Percentiles rank a stretch among this genome's conserved stretches.
These are phyloP conservation scores for Sanghuangporus weigelae DNA, from an alignment of 1,284 basidiomycete species.

Conservation along the genomic window DNA sequence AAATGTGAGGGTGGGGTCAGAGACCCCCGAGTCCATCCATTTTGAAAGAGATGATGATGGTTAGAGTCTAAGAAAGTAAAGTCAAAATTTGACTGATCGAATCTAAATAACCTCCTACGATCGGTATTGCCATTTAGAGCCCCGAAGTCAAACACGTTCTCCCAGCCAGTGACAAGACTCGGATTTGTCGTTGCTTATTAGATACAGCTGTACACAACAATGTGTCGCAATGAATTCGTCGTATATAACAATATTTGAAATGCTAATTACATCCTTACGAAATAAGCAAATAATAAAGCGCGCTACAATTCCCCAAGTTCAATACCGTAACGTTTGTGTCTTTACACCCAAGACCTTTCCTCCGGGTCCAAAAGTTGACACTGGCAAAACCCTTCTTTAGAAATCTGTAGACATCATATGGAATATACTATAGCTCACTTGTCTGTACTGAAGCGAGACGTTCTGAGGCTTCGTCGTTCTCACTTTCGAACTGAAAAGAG, in stretches of 20 bases:
- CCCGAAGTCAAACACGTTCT: conserved; percentile 4
- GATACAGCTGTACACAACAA: no score
- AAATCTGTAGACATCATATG: no score
- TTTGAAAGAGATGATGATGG: conserved; percentile 1
- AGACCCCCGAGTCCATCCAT: conserved; percentile 19
- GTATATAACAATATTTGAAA: no score
- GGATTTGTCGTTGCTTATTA: no score
- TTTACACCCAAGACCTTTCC: conserved; percentile 27
- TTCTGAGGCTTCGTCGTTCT: not conserved
- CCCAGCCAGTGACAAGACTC: not conserved
- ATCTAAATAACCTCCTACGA: not conserved
- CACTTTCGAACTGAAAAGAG: not conserved
- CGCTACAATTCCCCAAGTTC: no score
- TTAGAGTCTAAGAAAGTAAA: not conserved
- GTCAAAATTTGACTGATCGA: not conserved
- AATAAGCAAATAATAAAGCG: no score
- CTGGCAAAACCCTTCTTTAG: conserved; percentile 14
- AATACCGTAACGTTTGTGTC: not conserved
- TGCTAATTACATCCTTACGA: no score
- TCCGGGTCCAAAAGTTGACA: conserved; percentile 26
- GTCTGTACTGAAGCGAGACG: no score
- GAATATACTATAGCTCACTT: no score
- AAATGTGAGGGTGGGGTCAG: conserved; percentile 13
- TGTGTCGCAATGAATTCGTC: no score
- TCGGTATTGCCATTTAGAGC: not conserved